Base-by-base conservation (phyloP, 441 rosid genomes). In the Gossypium schwendimanii region DNA sequence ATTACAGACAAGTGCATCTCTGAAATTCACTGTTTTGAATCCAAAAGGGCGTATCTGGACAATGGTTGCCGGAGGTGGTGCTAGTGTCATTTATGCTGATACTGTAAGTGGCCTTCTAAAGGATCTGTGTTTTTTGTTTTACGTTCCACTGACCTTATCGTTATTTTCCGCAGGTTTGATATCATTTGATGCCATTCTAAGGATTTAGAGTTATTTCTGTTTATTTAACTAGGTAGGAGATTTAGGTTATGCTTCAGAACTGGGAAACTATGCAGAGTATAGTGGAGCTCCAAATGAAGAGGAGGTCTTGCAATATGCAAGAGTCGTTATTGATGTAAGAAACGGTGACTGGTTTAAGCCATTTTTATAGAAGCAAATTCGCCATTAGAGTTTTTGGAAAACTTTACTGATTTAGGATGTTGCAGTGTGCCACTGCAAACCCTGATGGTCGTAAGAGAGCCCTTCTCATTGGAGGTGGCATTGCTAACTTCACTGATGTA, bases 31-130 rank as follows among this genome's bases (percentile, higher is more conserved):
- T 31, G 92, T 93, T 76, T 76, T 93, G 88, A 93, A 93, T 75
- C 88, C 91, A 23, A 90, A 90, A 81, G 97, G 98, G 63, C 91
- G 94, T 50, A 91, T 91, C 71, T 93, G 98, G 98, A 93, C 97
- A 3, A 93, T 91, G 97, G 98, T 93, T 21, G 98, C 97, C 68
- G 98, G 98, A 75, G 98, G 97, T 45, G 94, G 96, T 78, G 98
- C 98, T 49, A 93, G 98, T 78, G 96, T 93, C 49, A 93, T 93
- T 68, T 91, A 93, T 82, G 98, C 94, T 17, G 97, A 93, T 73
- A 93, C 97, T 5, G 97, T 93, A 72, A 82, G 91, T 50, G 39
- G 66, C 76, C 45, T 61, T 77, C 45, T 61, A 14, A 53, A 58
- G 21, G 9, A 21, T 60, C 45, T 44, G 4, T 50, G 57, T 26